Percentiles rank a stretch among this genome's conserved stretches.
Conservation (phyloP, 2,329 filamentous ascomycete genomes). For the Fusarium metavorans region DNA sequence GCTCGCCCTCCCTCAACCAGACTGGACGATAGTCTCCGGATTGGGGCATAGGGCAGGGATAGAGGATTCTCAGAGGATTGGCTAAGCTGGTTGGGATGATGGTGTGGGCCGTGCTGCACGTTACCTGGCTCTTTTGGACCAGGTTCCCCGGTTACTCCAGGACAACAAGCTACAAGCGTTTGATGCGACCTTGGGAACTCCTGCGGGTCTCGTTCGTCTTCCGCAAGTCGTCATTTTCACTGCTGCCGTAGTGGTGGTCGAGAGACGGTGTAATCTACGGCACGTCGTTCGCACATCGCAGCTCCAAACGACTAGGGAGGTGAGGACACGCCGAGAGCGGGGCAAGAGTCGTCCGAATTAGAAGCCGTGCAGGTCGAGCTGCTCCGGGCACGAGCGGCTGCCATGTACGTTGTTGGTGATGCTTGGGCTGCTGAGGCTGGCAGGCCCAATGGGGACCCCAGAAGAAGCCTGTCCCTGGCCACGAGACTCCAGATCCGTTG, state of each 20-base stretch:
- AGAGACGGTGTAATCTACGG: not conserved
- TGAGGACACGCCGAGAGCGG: not conserved
- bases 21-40: slow-evolving; percentile 17
- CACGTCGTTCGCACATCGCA: slow-evolving; percentile 2
- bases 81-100: not conserved
- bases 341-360: slow-evolving; percentile 5
- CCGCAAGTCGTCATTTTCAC: not conserved
- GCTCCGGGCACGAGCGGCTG: slow-evolving; percentile 3
- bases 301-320: not conserved
- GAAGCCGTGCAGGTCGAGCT: slow-evolving; percentile 15
- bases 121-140: not conserved
- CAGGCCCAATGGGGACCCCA: slow-evolving; percentile 6
- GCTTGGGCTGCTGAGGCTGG: not conserved
- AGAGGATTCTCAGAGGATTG: slow-evolving; percentile 5
- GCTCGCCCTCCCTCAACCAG: slow-evolving; percentile 7
- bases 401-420: slow-evolving; percentile 22
- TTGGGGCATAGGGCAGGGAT: slow-evolving; percentile 19
- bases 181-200: not conserved
- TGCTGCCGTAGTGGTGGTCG: not conserved
- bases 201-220: slow-evolving; percentile 2
- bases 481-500: slow-evolving; percentile 12
- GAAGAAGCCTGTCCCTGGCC: slow-evolving; percentile 7
- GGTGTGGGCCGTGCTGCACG: slow-evolving; percentile 4
- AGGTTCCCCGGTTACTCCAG: slow-evolving; percentile 22
- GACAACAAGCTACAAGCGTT: not conserved